Conservation (phyloP, 2,329 filamentous ascomycete species). For the Zymoseptoria ardabiliae region DNA sequence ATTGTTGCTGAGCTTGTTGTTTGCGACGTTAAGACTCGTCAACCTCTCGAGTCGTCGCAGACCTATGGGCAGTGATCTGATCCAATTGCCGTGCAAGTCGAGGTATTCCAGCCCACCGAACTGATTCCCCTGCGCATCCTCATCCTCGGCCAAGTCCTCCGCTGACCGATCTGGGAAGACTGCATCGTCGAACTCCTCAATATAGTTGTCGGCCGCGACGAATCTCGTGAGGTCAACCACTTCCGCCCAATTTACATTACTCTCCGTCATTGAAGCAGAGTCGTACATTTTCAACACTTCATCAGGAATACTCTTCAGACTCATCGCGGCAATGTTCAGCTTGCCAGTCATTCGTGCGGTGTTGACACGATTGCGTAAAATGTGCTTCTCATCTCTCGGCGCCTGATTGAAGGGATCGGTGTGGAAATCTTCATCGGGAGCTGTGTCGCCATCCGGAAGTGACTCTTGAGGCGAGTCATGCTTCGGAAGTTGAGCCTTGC, state of each 20-base stretch:
- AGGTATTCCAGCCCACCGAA: conserved; percentile 76
- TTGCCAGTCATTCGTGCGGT: conserved; percentile 69
- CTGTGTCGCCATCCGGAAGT: conserved; percentile 5
- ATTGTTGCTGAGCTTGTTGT: conserved; percentile 70
- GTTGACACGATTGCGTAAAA: conserved; percentile 66
- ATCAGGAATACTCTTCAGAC: conserved; percentile 67
- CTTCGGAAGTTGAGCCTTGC: conserved; percentile 16
- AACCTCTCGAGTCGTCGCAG: conserved; percentile 65
- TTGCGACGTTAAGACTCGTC: conserved; percentile 68
- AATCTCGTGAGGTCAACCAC: conserved; percentile 79
- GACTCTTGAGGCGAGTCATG: conserved; percentile 17
- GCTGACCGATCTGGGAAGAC: conserved; percentile 66
- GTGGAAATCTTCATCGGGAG: conserved; percentile 53
- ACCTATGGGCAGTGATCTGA: conserved; percentile 66
- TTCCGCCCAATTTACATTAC: conserved; percentile 75
- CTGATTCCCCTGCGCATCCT: conserved; percentile 62
- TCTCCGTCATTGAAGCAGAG: conserved; percentile 56
- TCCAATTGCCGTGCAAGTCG: conserved; percentile 77
- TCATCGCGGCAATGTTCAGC: conserved; percentile 81
- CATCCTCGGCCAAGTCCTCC: conserved; percentile 52
- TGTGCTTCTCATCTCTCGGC: conserved; percentile 54
- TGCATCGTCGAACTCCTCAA: conserved; percentile 63
- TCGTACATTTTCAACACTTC: conserved; percentile 91
- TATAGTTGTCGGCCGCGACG: conserved; percentile 81
- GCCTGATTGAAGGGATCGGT: conserved; percentile 65